phyloP scores from a whole-genome alignment of 2,329 filamentous ascomycete genomes.

The Ilyonectria mors-panacis region DNA sequence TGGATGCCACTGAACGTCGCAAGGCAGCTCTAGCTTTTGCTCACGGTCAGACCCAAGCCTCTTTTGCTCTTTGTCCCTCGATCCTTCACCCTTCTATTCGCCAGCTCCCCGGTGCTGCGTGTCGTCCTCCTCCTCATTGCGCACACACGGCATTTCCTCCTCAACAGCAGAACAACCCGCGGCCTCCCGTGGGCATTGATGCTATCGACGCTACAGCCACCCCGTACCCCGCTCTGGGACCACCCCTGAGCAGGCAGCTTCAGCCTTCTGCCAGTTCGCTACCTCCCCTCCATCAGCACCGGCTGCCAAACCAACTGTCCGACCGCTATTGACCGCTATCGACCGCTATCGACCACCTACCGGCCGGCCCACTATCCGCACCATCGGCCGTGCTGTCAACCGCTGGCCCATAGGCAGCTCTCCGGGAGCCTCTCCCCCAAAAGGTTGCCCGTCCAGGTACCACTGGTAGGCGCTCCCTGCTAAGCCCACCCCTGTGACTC shows the following conservation, averaged over 20 bases:
- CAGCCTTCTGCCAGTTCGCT: constrained; percentile 30
- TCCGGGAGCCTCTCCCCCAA: constrained; percentile 10
- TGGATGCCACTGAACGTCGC: constrained; percentile 17
- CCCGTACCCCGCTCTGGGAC: constrained; percentile 45
- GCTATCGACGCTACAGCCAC: constrained; percentile 44
- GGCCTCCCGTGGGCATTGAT: constrained; percentile 26
- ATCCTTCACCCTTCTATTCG: constrained; percentile 18
- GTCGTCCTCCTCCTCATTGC: neutral
- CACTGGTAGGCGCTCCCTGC: constrained; percentile 17
- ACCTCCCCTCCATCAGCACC: constrained; percentile 17
- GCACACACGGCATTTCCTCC: constrained; percentile 9
- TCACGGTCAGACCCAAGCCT: constrained; percentile 10
- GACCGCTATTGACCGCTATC: constrained; percentile 2
- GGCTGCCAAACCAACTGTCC: constrained; percentile 17
- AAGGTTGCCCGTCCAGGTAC: constrained; percentile 7
- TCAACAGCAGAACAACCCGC: constrained; percentile 2
- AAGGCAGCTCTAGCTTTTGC: constrained; percentile 1
- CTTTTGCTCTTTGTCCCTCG: neutral
- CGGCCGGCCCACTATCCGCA: constrained; percentile 4
- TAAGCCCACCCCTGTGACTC: constrained; percentile 41
- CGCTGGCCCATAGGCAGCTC: constrained; percentile 13
- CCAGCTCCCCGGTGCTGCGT: constrained; percentile 1
- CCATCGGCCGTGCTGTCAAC: constrained; percentile 7
- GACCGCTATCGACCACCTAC: constrained; percentile 5
- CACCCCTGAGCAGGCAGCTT: constrained; percentile 36